Percentiles rank a stretch among this genome's conserved stretches.
phyloP scores from a whole-genome alignment of 1,284 basidiomycete species.

The Trichosporon sp. region DNA sequence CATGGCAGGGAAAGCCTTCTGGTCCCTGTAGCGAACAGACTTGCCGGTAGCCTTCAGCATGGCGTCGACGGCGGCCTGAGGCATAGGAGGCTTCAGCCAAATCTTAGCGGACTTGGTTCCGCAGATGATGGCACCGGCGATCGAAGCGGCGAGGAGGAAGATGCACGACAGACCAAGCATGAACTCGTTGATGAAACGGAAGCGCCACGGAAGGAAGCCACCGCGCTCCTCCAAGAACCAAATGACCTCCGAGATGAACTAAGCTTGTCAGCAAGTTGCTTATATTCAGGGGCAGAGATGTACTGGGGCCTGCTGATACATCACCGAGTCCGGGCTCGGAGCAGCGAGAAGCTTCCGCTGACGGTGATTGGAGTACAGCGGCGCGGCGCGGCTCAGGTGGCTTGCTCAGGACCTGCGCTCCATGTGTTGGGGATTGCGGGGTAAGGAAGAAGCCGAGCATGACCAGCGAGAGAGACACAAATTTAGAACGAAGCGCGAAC shows the following conservation, averaged over 20 bases:
- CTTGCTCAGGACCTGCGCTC: neutral
- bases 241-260: conserved; percentile 14
- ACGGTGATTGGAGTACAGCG: neutral
- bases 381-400: neutral
- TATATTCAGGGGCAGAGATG: too few relatives aligned
- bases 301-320: neutral
- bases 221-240: conserved; percentile 14
- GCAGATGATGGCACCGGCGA: neutral
- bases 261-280: conserved; percentile 3
- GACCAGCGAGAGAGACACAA: neutral
- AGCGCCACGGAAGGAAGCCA: conserved; percentile 1
- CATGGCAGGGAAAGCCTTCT: conserved; percentile 6
- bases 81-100: neutral
- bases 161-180: conserved; percentile 8
- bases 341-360: neutral
- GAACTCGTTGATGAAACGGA: conserved; percentile 14
- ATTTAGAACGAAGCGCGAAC: neutral
- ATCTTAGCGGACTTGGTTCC: neutral
- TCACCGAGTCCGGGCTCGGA: neutral
- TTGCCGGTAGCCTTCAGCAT: conserved; percentile 7
- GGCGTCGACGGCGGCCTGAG: neutral
- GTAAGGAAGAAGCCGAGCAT: neutral
- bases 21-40: conserved; percentile 10
- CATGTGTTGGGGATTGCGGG: neutral
- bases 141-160: conserved; percentile 12